These are phyloP conservation scores for Clarireedia hainanense DNA, from an alignment of 2,329 filamentous ascomycete species.

Conservation along the genomic window DNA sequence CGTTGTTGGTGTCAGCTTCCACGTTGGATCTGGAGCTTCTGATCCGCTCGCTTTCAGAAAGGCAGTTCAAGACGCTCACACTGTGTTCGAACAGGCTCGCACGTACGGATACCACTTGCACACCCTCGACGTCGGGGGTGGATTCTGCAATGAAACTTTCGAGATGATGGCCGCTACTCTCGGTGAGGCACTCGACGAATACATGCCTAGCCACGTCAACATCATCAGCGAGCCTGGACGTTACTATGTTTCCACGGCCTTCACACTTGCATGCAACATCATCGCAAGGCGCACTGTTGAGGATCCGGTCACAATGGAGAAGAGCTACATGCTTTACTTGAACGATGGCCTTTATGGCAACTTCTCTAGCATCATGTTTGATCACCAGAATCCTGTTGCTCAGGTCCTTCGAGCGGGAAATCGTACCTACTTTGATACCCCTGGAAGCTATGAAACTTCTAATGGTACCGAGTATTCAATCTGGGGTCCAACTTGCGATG, in stretches of 20 bases:
- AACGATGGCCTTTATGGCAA: slow-evolving; percentile 98
- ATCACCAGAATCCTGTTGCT: slow-evolving; percentile 86
- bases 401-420: slow-evolving; percentile 64
- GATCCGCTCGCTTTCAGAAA: slow-evolving; percentile 88
- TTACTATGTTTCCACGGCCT: slow-evolving; percentile 90
- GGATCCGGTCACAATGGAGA: slow-evolving; percentile 55
- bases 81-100: slow-evolving; percentile 79
- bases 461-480: slow-evolving; percentile 78
- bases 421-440: slow-evolving; percentile 50
- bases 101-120: slow-evolving; percentile 72
- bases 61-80: slow-evolving; percentile 81
- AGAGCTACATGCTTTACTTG: slow-evolving; percentile 92
- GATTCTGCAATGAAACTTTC: slow-evolving; percentile 86
- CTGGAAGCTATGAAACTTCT: slow-evolving; percentile 39
- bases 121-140: slow-evolving; percentile 88
- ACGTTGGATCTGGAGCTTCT: slow-evolving; percentile 91
- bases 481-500: slow-evolving; percentile 97
- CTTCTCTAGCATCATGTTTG: slow-evolving; percentile 98
- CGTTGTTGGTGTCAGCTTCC: slow-evolving; percentile 93
- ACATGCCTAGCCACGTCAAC: slow-evolving; percentile 71
- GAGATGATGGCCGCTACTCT: slow-evolving; percentile 82
- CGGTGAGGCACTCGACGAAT: slow-evolving; percentile 70
- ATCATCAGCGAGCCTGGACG: slow-evolving; percentile 95
- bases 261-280: slow-evolving; percentile 90
- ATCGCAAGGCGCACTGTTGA: slow-evolving; percentile 88